A percentile compares a stretch with the other conserved stretches of the same genome.
These are phyloP conservation scores for Myriosclerotinia scirpicola DNA, from an alignment of 2,329 filamentous ascomycete genomes.

Conservation along the genomic window DNA sequence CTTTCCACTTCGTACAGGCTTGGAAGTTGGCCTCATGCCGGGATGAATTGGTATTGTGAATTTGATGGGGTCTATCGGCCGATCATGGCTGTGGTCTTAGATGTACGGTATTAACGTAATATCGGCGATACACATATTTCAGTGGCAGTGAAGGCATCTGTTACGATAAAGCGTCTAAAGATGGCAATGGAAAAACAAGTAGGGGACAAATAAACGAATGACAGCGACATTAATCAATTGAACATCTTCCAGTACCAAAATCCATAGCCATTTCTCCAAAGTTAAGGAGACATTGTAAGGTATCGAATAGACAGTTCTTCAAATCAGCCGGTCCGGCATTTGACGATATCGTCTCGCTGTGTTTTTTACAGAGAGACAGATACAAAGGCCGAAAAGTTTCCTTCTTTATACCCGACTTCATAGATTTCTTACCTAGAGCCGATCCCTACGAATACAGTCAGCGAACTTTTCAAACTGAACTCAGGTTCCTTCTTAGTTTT, in stretches of 20 bases:
- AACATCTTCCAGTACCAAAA: not conserved
- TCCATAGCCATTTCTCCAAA: not conserved
- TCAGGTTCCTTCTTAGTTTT: not conserved
- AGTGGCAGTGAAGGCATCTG: not conserved
- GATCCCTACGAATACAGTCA: fast-evolving
- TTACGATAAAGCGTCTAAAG: too few species aligned
- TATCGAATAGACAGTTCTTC: not conserved
- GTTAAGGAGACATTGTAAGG: not conserved
- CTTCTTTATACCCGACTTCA: not conserved
- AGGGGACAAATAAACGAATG: too few species aligned
- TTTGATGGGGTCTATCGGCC: not conserved
- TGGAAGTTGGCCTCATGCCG: too few species aligned
- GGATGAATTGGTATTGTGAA: not conserved
- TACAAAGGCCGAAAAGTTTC: not conserved
- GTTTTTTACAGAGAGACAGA: not conserved
- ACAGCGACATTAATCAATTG: not conserved
- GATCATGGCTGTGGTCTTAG: not conserved
- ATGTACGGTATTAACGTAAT: not conserved
- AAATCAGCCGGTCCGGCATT: not conserved
- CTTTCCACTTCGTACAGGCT: too few species aligned
- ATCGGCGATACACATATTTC: not conserved
- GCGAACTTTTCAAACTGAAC: too few species aligned
- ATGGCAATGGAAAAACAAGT: too few species aligned
- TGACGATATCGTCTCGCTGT: too few species aligned
- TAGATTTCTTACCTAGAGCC: fast-evolving